Evolutionary conservation across 257 asterid genomes (phyloP), one percentile per base, ranked within the genome.

Genomic region (Nicotiana noctiflora): DNA sequence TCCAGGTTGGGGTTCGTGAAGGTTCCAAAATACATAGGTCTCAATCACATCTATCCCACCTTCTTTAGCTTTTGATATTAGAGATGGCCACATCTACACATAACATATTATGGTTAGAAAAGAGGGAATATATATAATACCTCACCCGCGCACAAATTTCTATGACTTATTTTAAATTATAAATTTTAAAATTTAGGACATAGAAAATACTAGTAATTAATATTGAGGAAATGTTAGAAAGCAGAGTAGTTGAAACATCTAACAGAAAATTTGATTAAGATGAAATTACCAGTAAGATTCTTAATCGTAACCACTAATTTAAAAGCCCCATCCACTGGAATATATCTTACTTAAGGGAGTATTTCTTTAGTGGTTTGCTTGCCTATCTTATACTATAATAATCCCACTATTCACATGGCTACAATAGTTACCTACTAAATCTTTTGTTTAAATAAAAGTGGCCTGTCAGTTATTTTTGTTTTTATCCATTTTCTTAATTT

Each of bases 11-110:
- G 95, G 94, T 79, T 95, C 99, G 40, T 95, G 98, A 9, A 93
- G 84, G 83, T 93, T 89, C 99, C 98, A 95, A 83, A 95, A 95
- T 3, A 91, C 95, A 32, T 95, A 95, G 1, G 99, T 95, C 64
- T 90, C 94, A 55, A 94, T 94, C 4, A 88, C 92, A 70, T 91
- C 89, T 0, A 94, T 32, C 52, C 98, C 98, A 3, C 99, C 99
- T 11, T 5, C 37, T 85, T 91, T 95, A 68, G 95, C 97, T 84
- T 95, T 88, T 17, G 89, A 81, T 81, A 95, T 95, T 49, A 95
- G 52, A 60, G 92, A 80, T 13, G 94, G 82, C 99, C 99, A 95
- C 98, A 91, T 95, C 99, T 95, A 87, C 19, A 25, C 37, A 19
- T 29, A 56, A 19, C 49, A 57, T 12, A 40, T 40, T 40, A 29